These are phyloP conservation scores for Hypoxylon sp. DNA, from an alignment of 2,329 filamentous ascomycete genomes.

Conservation along the genomic window DNA sequence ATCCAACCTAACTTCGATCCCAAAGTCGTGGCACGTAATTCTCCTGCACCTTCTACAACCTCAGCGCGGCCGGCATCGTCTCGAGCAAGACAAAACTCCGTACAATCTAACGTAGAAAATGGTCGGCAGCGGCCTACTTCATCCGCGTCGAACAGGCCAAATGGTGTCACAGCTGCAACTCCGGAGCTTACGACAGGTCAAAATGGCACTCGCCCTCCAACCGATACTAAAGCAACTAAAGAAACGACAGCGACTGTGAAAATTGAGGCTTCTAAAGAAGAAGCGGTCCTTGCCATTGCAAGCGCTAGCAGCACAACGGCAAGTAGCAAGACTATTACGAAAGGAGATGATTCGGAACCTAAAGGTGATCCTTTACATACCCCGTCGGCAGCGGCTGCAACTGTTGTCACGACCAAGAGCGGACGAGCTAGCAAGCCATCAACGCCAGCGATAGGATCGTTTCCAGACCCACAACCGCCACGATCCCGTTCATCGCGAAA, in stretches of 20 bases:
- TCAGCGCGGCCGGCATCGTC: constrained; percentile 75
- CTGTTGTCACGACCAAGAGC: constrained; percentile 71
- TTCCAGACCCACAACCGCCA: constrained; percentile 68
- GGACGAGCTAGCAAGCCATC: constrained; percentile 77
- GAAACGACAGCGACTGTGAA: constrained; percentile 61
- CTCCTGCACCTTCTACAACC: constrained; percentile 70
- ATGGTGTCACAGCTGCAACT: constrained; percentile 61
- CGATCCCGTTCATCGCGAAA: constrained; percentile 69
- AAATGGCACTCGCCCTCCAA: constrained; percentile 52
- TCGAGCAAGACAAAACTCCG: constrained; percentile 82
- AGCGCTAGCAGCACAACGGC: constrained; percentile 51
- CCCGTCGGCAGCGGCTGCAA: constrained; percentile 56
- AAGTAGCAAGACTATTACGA: constrained; percentile 57
- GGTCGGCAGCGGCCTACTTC: constrained; percentile 69
- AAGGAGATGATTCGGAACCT: constrained; percentile 63
- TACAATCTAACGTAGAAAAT: constrained; percentile 71
- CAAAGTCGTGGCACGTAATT: constrained; percentile 65
- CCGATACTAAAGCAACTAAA: constrained; percentile 67
- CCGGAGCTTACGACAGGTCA: constrained; percentile 55
- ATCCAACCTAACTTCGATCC: constrained; percentile 78
- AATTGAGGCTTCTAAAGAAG: constrained; percentile 56
- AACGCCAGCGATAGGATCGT: constrained; percentile 72
- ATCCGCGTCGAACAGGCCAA: constrained; percentile 73
- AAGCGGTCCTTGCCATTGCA: constrained; percentile 48
- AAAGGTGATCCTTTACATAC: constrained; percentile 60